Base-by-base conservation (phyloP, 371 early-diverging fungal species). In the Syncephalastrum sp. region DNA sequence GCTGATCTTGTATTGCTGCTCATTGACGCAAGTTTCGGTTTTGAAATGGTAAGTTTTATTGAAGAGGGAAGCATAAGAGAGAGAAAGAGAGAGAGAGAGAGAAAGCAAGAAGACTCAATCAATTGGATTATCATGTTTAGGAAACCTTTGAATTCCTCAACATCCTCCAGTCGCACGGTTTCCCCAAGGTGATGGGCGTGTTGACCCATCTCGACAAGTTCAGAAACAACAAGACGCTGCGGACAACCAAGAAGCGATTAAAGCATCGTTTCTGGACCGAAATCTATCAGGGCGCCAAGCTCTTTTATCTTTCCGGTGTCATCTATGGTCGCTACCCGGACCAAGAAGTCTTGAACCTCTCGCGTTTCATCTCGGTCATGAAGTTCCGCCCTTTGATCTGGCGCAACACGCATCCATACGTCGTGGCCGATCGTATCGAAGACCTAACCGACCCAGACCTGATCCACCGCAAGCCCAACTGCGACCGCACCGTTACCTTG, bases 81-180 rank as follows among this genome's bases (percentile, higher is more conserved):
- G 29, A 7, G 29, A 29, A 3, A 29, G 6, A 49, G 5, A 15
- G 16, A 48, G 33, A 19, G 1, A 24, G 27, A 54, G 29, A 19
- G 45, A 45, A 16, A 47, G 13, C 25, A 27, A 19, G 48, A 46
- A 23, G 16, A 17, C 42, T 41, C 24, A 21, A 41, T 41, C 24
- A 21, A 41, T 38, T 12, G 21, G 21, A 21, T 23, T 47, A 29
- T 15, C 25, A 53, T 10, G 24, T 43, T 38, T 62, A 82, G 83
- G 99, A 99, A 85, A 98, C 98, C 0, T 98, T 99, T 66, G 99
- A 99, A 82, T 98, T 97, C 73, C 79, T 99, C 27, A 98, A 96
- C 70, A 86, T 99, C 56, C 79, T 99, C 33, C 99, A 98, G 67
- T 85, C 92, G 3, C 99, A 99, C 63, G 99, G 99, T 21, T 95